Conservation (phyloP, 805 yeast species). For the Saccharomycodes ludwigii region DNA sequence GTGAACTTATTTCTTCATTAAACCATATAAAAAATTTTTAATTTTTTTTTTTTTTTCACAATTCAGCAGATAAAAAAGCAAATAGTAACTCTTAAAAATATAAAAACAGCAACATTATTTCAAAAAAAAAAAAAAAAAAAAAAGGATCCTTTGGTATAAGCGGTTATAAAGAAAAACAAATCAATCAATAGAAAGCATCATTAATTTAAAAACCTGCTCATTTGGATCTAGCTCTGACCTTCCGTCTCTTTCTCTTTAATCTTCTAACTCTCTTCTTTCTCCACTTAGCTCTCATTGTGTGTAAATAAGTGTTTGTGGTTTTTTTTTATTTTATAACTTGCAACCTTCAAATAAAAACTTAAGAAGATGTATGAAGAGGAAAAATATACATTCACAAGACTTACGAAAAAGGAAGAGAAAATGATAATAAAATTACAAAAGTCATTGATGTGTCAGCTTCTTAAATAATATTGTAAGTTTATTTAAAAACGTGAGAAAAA, state of each 20-base stretch:
- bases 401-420: too few species aligned
- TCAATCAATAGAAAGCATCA: too few species aligned
- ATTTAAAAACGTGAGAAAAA: too few species aligned
- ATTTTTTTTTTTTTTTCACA: neutral
- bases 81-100: neutral
- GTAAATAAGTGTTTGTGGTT: slow-evolving; percentile 13
- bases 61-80: neutral
- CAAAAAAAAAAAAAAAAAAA: too few species aligned
- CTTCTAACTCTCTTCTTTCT: slow-evolving; percentile 99
- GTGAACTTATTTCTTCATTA: too few species aligned
- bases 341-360: neutral
- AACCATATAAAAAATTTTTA: too few species aligned
- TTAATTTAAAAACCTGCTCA: slow-evolving; percentile 45
- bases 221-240: slow-evolving; percentile 99
- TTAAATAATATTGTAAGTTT: too few species aligned
- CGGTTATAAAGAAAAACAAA: neutral
- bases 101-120: neutral
- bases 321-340: neutral
- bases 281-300: slow-evolving; percentile 91
- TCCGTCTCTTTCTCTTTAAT: slow-evolving; percentile 99
- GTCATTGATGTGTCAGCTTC: too few species aligned
- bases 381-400: slow-evolving; percentile 5
- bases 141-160: neutral
- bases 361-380: too few species aligned
- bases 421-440: too few species aligned